phyloP scores from a whole-genome alignment of 805 yeast genomes.

The Millerozyma acaciae region DNA sequence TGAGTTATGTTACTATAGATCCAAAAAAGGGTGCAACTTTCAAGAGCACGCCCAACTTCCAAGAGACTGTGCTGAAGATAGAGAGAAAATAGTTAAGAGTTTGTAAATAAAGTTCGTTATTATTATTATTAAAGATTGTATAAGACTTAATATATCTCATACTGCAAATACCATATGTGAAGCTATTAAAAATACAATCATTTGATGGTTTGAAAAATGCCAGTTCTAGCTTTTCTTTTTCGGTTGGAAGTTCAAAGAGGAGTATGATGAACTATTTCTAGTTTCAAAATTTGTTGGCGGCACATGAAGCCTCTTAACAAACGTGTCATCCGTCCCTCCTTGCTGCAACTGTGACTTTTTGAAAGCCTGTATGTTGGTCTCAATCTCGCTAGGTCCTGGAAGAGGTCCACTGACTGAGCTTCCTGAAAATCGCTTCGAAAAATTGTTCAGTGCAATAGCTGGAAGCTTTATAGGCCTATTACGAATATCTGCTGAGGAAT shows the following conservation, averaged over 20 bases:
- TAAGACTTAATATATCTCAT: too few species aligned
- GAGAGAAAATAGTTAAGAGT: conserved; percentile 7
- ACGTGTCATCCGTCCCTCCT: too few species aligned
- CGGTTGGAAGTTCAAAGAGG: too few species aligned
- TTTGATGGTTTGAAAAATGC: too few species aligned
- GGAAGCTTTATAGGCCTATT: conserved; percentile 19
- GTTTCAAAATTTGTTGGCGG: too few species aligned
- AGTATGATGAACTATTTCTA: too few species aligned
- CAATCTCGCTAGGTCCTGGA: conserved; percentile 3
- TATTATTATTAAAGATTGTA: too few species aligned
- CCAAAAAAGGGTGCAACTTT: conserved; percentile 39
- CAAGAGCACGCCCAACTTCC: conserved; percentile 38
- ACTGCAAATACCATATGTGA: too few species aligned
- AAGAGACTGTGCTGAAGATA: conserved; percentile 11
- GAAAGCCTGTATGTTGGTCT: conserved; percentile 1
- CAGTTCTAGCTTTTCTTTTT: too few species aligned
- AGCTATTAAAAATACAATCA: too few species aligned
- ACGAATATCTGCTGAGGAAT: too few species aligned
- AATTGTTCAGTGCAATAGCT: conserved; percentile 19
- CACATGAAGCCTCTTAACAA: too few species aligned
- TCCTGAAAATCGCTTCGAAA: conserved; percentile 17
- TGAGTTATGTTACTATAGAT: conserved; percentile 44
- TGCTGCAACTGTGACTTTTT: conserved; percentile 2
- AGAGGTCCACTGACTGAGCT: not conserved
- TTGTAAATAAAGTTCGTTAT: conserved; percentile 1